These are phyloP conservation scores for Sarocladium kiliense DNA, from an alignment of 2,329 filamentous ascomycete species.

Conservation along the genomic window DNA sequence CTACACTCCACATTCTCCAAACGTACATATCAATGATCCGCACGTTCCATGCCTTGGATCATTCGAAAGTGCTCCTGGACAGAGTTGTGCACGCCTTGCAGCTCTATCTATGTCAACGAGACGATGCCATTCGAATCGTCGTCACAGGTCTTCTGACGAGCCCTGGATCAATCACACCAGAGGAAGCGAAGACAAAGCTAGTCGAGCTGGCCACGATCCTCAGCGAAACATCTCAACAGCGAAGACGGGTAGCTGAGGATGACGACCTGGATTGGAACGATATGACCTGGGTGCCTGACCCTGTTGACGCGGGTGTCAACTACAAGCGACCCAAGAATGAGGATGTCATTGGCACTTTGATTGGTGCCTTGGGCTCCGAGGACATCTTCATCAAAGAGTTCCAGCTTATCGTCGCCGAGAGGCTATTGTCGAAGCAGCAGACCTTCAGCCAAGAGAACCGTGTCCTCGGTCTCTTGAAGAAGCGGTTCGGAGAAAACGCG, in stretches of 20 bases:
- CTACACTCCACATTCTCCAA: slow-evolving; percentile 69
- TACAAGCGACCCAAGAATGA: slow-evolving; percentile 85
- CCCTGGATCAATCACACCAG: slow-evolving; percentile 45
- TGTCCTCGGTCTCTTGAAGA: slow-evolving; percentile 81
- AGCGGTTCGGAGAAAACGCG: slow-evolving; percentile 78
- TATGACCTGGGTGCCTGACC: slow-evolving; percentile 89
- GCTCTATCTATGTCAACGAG: slow-evolving; percentile 69
- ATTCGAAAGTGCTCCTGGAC: slow-evolving; percentile 71
- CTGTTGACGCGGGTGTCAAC: slow-evolving; percentile 86
- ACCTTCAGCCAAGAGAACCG: slow-evolving; percentile 75
- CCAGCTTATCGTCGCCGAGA: slow-evolving; percentile 80
- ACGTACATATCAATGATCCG: slow-evolving; percentile 77
- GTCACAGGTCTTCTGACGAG: slow-evolving; percentile 68
- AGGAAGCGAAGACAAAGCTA: slow-evolving; percentile 45
- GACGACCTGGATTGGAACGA: slow-evolving; percentile 85
- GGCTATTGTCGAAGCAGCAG: slow-evolving; percentile 62
- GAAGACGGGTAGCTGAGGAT: slow-evolving; percentile 48
- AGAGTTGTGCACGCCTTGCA: slow-evolving; percentile 69
- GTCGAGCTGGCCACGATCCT: slow-evolving; percentile 64
- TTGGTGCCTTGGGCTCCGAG: slow-evolving; percentile 81
- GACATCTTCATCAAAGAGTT: slow-evolving; percentile 94
- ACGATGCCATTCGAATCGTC: slow-evolving; percentile 74
- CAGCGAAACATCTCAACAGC: slow-evolving; percentile 52
- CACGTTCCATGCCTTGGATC: slow-evolving; percentile 69
- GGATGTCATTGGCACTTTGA: slow-evolving; percentile 87